phyloP scores from a whole-genome alignment of 2,329 filamentous ascomycete genomes.

The Phoma sp. region DNA sequence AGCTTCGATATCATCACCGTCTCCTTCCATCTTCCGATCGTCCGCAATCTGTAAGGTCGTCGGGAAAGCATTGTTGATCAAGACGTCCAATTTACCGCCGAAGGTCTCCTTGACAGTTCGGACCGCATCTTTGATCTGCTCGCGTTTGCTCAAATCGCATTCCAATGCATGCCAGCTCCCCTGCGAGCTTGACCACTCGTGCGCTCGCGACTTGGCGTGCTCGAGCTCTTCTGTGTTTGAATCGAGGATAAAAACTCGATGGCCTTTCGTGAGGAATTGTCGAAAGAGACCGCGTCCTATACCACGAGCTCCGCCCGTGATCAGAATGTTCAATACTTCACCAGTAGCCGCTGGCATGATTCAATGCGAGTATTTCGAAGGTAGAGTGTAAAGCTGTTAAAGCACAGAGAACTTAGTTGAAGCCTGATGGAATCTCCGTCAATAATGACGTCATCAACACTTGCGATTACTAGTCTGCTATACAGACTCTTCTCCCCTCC shows the following conservation, averaged over 20 bases:
- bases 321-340: constrained; percentile 37
- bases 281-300: constrained; percentile 55
- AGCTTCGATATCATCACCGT: constrained; percentile 35
- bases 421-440: too few species aligned
- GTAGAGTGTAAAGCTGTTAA: too few species aligned
- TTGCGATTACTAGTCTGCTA: too few species aligned
- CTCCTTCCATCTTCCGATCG: constrained; percentile 39
- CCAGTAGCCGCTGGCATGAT: neutral
- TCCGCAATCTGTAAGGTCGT: constrained; percentile 34
- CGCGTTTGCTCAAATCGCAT: constrained; percentile 51
- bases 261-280: constrained; percentile 50
- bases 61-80: constrained; percentile 46
- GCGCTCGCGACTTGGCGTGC: constrained; percentile 42
- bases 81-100: constrained; percentile 39
- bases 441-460: too few species aligned
- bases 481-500: too few species aligned
- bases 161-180: constrained; percentile 27
- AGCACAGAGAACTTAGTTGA: too few species aligned
- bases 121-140: constrained; percentile 46
- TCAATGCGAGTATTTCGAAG: neutral
- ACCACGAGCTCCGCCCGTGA: constrained; percentile 54
- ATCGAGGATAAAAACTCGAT: constrained; percentile 55
- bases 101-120: constrained; percentile 46
- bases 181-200: constrained; percentile 28
- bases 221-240: constrained; percentile 50